Evolutionary conservation across 2,329 filamentous ascomycete genomes (phyloP).

Genomic region (Colletotrichum trifolii): DNA sequence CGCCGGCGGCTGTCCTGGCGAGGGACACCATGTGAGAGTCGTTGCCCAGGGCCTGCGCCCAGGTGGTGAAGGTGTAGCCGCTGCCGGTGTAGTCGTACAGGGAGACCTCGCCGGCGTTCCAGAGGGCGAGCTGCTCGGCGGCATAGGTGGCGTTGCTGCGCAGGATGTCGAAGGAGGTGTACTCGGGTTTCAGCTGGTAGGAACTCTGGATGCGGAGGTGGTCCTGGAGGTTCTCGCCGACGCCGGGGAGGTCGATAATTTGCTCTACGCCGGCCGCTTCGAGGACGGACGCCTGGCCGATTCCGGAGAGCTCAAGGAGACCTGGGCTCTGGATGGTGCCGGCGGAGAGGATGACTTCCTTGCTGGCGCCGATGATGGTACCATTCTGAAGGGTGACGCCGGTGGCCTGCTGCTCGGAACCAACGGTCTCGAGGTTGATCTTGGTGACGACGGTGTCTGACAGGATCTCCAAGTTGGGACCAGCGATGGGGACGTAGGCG

Average conservation of each 20-base stretch:
- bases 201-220: conserved; percentile 47
- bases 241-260: conserved; percentile 65
- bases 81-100: conserved; percentile 53
- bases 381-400: conserved; percentile 42
- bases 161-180: conserved; percentile 46
- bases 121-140: conserved; percentile 52
- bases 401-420: conserved; percentile 31
- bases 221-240: conserved; percentile 56
- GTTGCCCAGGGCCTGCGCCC: conserved; percentile 49
- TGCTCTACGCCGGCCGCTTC: conserved; percentile 57
- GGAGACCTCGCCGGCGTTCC: conserved; percentile 45
- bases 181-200: conserved; percentile 47
- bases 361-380: conserved; percentile 41
- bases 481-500: conserved; percentile 54
- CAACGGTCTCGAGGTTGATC: conserved; percentile 47
- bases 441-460: conserved; percentile 50
- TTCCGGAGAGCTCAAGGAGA: conserved; percentile 66
- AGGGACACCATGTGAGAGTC: conserved; percentile 45
- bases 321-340: conserved; percentile 67
- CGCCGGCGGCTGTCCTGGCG: conserved; percentile 45
- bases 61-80: conserved; percentile 55
- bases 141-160: conserved; percentile 46
- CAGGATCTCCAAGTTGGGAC: conserved; percentile 54
- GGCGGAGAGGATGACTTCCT: conserved; percentile 48
- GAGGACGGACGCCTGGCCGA: conserved; percentile 63